These are phyloP conservation scores for Apiospora koreana DNA, from an alignment of 2,329 filamentous ascomycete genomes.

Conservation along the genomic window DNA sequence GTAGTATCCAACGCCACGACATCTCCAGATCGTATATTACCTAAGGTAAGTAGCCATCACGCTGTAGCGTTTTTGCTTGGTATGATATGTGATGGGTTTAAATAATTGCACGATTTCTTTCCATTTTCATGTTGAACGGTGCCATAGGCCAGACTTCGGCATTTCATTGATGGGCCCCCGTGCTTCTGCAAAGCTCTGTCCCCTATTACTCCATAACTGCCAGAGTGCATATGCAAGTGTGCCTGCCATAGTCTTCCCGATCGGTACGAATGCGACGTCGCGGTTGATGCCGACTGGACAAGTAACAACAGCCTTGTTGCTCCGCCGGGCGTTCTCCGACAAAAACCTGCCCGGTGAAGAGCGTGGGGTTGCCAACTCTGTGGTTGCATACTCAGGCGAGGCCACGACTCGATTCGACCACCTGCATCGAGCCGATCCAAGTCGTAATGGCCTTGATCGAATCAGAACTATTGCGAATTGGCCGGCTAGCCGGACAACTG, in stretches of 20 bases:
- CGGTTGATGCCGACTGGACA: background rate
- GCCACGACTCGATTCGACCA: background rate
- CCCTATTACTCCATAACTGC: background rate
- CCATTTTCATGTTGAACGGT: background rate
- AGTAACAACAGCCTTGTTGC: background rate
- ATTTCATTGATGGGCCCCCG: background rate
- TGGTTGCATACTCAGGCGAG: background rate
- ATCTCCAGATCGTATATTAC: background rate
- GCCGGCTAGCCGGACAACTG: background rate
- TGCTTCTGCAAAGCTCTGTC: background rate
- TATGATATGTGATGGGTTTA: background rate
- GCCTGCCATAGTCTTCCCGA: background rate
- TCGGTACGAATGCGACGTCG: background rate
- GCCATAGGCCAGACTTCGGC: background rate
- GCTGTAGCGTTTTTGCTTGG: background rate
- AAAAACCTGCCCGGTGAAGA: background rate
- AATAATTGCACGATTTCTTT: background rate
- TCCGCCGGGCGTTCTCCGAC: background rate
- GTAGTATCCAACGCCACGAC: background rate
- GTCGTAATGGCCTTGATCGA: background rate
- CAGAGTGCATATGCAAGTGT: slow-evolving; percentile 2
- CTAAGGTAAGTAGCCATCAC: background rate
- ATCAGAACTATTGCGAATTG: background rate
- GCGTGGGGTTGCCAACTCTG: background rate
- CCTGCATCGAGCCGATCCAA: background rate